phyloP scores from a whole-genome alignment of 2,329 filamentous ascomycete genomes.

The Penicillium olsonii region DNA sequence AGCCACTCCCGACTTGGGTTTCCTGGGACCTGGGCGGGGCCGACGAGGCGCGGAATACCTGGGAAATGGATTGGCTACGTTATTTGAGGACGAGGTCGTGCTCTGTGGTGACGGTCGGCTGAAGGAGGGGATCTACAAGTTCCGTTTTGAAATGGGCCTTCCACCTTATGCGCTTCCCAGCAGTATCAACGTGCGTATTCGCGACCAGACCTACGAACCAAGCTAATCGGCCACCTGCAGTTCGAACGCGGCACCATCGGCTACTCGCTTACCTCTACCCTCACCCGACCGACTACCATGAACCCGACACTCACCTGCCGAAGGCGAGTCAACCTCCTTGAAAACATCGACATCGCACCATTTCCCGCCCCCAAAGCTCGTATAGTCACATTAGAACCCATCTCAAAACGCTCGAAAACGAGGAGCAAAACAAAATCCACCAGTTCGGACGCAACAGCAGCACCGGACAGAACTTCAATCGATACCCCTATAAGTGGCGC shows the following conservation, averaged over 20 bases:
- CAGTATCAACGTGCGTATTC: conserved; percentile 80
- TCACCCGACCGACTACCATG: conserved; percentile 87
- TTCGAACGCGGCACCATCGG: conserved; percentile 93
- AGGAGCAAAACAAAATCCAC: conserved; percentile 55
- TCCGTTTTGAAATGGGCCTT: conserved; percentile 65
- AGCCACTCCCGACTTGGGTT: conserved; percentile 50
- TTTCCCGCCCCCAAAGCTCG: conserved; percentile 74
- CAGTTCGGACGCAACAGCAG: conserved; percentile 32
- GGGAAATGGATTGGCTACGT: conserved; percentile 64
- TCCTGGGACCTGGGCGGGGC: conserved; percentile 57
- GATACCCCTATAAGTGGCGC: conserved; percentile 46
- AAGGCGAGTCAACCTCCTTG: conserved; percentile 74
- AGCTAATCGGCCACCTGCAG: conserved; percentile 49
- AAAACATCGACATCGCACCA: conserved; percentile 80
- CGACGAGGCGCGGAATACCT: conserved; percentile 57
- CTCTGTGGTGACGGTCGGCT: conserved; percentile 66
- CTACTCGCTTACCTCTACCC: conserved; percentile 85
- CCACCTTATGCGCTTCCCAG: conserved; percentile 66
- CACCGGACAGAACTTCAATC: conserved; percentile 49
- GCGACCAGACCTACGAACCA: conserved; percentile 2
- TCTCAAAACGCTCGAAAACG: conserved; percentile 69
- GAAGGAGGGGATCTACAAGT: conserved; percentile 65
- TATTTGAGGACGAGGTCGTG: conserved; percentile 66
- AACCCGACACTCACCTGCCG: conserved; percentile 78
- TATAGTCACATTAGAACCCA: conserved; percentile 83